Conservation (phyloP, 371 early-diverging fungal genomes). For the Blastocladiella emersonii region DNA sequence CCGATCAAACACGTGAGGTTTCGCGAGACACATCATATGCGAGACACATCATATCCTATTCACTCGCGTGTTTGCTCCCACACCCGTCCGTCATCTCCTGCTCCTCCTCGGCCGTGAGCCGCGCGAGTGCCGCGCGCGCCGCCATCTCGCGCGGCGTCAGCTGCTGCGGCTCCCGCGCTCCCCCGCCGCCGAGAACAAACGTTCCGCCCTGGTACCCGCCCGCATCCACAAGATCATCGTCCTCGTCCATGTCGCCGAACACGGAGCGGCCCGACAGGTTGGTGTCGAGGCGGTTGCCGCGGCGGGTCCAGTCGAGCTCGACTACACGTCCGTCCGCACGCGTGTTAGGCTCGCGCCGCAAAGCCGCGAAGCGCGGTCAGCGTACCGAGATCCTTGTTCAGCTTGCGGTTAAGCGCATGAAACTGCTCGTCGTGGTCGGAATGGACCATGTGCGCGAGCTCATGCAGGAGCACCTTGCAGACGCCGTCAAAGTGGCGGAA, state of each 20-base stretch:
- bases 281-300: no score
- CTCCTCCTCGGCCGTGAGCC: slow-evolving; percentile 19
- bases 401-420: slow-evolving; percentile 58
- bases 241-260: slow-evolving; percentile 9
- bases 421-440: slow-evolving; percentile 67
- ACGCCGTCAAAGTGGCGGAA: slow-evolving; percentile 64
- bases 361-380: neutral
- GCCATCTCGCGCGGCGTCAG: slow-evolving; percentile 16
- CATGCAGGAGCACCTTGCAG: slow-evolving; percentile 68
- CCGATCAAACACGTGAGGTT: no score
- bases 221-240: slow-evolving; percentile 11
- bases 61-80: no score
- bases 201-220: slow-evolving; percentile 14
- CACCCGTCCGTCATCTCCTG: slow-evolving; percentile 14
- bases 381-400: slow-evolving; percentile 47
- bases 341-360: no score
- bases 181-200: slow-evolving; percentile 14
- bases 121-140: slow-evolving; percentile 18
- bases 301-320: neutral
- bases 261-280: neutral
- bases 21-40: no score
- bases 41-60: no score
- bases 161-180: neutral
- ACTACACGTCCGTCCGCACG: neutral
- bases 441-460: slow-evolving; percentile 68